phyloP scores from a whole-genome alignment of 495 filamentous ascomycete genomes.

The Cetradonia linearis region DNA sequence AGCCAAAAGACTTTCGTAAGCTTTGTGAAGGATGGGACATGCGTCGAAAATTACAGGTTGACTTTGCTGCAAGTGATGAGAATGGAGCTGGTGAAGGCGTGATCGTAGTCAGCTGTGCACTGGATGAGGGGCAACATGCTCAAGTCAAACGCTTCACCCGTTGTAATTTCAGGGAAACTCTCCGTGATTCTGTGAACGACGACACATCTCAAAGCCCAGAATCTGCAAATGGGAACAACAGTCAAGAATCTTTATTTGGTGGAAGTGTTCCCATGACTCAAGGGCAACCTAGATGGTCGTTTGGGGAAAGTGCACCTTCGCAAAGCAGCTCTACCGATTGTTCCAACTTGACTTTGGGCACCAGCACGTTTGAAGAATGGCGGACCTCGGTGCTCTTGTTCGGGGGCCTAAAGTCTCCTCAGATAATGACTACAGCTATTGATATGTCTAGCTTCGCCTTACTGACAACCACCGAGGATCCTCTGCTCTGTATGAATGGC shows the following conservation, averaged over 20 bases:
- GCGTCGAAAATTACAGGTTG: constrained; percentile 73
- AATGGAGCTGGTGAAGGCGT: constrained; percentile 61
- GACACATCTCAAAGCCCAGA: constrained; percentile 28
- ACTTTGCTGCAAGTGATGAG: constrained; percentile 76
- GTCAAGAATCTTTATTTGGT: constrained; percentile 15
- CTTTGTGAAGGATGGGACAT: constrained; percentile 86
- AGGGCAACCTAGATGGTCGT: constrained; percentile 18
- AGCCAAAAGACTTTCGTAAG: constrained; percentile 68
- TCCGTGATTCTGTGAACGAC: background rate
- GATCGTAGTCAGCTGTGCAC: constrained; percentile 61
- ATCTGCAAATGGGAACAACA: background rate
- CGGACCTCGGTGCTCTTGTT: constrained; percentile 47
- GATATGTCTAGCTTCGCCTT: constrained; percentile 66
- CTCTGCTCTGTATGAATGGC: constrained; percentile 47
- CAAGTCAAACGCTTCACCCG: constrained; percentile 44
- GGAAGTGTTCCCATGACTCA: background rate
- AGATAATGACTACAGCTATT: constrained; percentile 63
- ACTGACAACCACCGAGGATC: constrained; percentile 66
- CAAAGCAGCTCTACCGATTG: constrained; percentile 9
- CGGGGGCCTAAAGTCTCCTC: constrained; percentile 39
- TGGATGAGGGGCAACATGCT: constrained; percentile 44
- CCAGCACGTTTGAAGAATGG: constrained; percentile 45
- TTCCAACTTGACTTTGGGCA: constrained; percentile 8
- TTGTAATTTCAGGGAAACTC: constrained; percentile 29
- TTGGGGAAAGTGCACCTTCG: background rate